Conservation (phyloP, 768 basidiomycete species). For the Mycena kentingensis region DNA sequence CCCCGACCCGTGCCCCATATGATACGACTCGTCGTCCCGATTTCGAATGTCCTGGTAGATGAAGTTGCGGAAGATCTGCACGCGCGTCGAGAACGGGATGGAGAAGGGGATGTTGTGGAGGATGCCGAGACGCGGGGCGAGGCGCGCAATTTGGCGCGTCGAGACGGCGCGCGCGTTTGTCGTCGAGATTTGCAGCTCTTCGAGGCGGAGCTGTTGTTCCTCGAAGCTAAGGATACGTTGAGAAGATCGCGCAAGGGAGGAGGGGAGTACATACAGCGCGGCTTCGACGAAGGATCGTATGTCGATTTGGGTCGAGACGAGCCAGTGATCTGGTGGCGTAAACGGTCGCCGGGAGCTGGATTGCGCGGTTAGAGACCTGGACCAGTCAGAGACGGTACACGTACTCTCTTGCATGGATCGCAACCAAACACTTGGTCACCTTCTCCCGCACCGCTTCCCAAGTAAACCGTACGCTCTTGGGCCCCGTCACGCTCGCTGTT, state of each 20-base stretch:
- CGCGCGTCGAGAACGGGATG: conserved; percentile 90
- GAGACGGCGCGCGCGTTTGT: conserved; percentile 36
- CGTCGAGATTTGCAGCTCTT: conserved; percentile 58
- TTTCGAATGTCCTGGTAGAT: conserved; percentile 60
- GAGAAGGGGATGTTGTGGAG: conserved; percentile 96
- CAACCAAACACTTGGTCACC: conserved; percentile 75
- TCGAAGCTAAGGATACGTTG: conserved; percentile 4
- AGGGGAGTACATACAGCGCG: conserved; percentile 59
- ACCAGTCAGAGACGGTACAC: conserved; percentile 28
- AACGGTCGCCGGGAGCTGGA: conserved; percentile 82
- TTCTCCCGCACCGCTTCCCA: conserved; percentile 77
- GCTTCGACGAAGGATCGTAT: conserved; percentile 78
- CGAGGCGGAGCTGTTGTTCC: conserved; percentile 46
- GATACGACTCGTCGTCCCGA: conserved; percentile 23
- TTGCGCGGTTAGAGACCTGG: conserved; percentile 11
- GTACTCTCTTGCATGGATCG: conserved; percentile 88
- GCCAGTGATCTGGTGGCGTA: conserved; percentile 84
- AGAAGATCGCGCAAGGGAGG: background rate
- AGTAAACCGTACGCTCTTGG: conserved; percentile 44
- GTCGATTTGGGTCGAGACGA: conserved; percentile 54
- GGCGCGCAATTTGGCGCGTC: conserved; percentile 70
- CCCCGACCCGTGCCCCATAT: conserved; percentile 17
- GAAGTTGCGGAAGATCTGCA: conserved; percentile 86
- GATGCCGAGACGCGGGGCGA: conserved; percentile 86
- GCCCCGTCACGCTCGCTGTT: conserved; percentile 26